A percentile compares a stretch with the other conserved stretches of the same genome.
These are phyloP conservation scores for Fraxinus quadrangulata DNA, from an alignment of 257 asterid genomes.

Conservation along the genomic window DNA sequence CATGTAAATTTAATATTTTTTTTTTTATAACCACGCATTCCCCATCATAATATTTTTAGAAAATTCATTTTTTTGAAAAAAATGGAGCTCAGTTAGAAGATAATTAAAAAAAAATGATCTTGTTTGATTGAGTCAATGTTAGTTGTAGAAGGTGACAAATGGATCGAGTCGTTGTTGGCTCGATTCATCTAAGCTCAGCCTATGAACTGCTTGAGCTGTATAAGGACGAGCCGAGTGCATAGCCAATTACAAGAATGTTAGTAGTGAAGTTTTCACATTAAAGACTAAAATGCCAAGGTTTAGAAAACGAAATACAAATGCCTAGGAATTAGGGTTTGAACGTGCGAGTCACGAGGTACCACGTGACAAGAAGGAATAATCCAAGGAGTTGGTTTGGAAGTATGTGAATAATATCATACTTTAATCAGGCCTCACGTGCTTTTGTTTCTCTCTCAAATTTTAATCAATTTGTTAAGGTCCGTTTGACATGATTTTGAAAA, in stretches of 20 bases:
- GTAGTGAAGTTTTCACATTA: not conserved
- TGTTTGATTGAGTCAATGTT: not conserved
- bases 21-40: too few relatives aligned
- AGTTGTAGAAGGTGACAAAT: not conserved
- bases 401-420: slow-evolving; percentile 14
- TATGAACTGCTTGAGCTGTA: too few relatives aligned
- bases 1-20: too few relatives aligned
- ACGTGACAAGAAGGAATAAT: slow-evolving; percentile 18
- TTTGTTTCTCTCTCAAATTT: not conserved
- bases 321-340: slow-evolving; percentile 25
- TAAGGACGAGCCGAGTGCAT: too few relatives aligned
- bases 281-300: too few relatives aligned
- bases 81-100: too few relatives aligned
- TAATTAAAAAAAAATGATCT: too few relatives aligned
- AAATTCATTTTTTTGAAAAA: too few relatives aligned
- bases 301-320: not conserved
- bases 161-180: too few relatives aligned
- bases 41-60: too few relatives aligned
- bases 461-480: not conserved
- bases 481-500: too few relatives aligned
- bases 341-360: slow-evolving; percentile 32
- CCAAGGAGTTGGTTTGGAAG: slow-evolving; percentile 30
- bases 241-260: not conserved
- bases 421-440: slow-evolving; percentile 30
- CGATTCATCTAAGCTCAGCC: too few relatives aligned